phyloP scores from a whole-genome alignment of 2,329 filamentous ascomycete species.

The Phoma sp. region DNA sequence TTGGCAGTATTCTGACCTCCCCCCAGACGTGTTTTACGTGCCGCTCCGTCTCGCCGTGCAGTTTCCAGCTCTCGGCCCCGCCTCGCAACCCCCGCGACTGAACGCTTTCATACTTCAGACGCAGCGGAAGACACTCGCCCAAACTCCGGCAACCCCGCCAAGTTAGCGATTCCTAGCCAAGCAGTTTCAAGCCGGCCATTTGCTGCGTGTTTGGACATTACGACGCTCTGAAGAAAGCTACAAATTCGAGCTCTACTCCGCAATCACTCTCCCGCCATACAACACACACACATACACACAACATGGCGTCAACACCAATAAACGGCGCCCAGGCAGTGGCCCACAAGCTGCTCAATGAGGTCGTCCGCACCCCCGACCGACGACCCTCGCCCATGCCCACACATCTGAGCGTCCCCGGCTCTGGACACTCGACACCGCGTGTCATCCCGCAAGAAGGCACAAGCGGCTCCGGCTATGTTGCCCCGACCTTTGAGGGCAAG shows the following conservation, averaged over 20 bases:
- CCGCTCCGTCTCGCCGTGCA: slow-evolving; percentile 9
- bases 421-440: slow-evolving; percentile 63
- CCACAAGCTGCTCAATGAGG: slow-evolving; percentile 66
- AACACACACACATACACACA: slow-evolving; percentile 22
- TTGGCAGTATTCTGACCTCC: slow-evolving; percentile 10
- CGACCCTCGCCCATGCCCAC: slow-evolving; percentile 88
- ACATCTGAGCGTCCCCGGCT: slow-evolving; percentile 76
- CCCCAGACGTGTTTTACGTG: slow-evolving; percentile 14
- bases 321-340: slow-evolving; percentile 33
- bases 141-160: slow-evolving; percentile 16
- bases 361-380: slow-evolving; percentile 62
- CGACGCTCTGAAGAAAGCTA: slow-evolving; percentile 1
- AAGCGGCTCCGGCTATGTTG: slow-evolving; percentile 86
- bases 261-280: neutral
- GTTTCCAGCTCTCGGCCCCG: slow-evolving; percentile 14
- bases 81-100: slow-evolving; percentile 12
- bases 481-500: slow-evolving; percentile 93
- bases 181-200: slow-evolving; percentile 15
- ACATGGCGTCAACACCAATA: slow-evolving; percentile 44
- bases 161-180: slow-evolving; percentile 20
- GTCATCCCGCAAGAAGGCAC: slow-evolving; percentile 82
- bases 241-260: slow-evolving; percentile 3
- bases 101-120: slow-evolving; percentile 15
- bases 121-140: slow-evolving; percentile 13
- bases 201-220: slow-evolving; percentile 7